Evolutionary conservation across 2,329 filamentous ascomycete genomes (phyloP).

Genomic region (Fusarium stilboides): DNA sequence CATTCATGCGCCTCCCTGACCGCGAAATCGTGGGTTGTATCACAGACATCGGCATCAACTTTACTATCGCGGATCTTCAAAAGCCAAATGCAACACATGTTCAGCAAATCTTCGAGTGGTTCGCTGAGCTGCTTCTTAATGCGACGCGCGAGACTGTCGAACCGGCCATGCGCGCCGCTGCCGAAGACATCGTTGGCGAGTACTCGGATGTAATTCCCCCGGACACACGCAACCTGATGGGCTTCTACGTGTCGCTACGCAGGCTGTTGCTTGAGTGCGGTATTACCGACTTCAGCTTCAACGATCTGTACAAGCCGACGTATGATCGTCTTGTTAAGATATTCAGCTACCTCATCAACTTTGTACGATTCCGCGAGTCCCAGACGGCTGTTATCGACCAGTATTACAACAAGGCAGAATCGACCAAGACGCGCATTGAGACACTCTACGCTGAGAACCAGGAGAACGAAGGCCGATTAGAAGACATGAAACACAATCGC

Average conservation of each 20-base stretch:
- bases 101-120: conserved; percentile 98
- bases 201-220: conserved; percentile 86
- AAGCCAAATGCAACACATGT: conserved; percentile 96
- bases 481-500: conserved; percentile 85
- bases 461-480: conserved; percentile 83
- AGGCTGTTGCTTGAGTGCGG: conserved; percentile 88
- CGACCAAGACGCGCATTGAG: conserved; percentile 89
- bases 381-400: conserved; percentile 92
- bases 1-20: conserved; percentile 73
- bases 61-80: conserved; percentile 87
- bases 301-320: conserved; percentile 91
- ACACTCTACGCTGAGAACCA: conserved; percentile 88
- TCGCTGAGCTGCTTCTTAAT: conserved; percentile 94
- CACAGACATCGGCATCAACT: conserved; percentile 94
- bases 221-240: conserved; percentile 95
- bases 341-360: conserved; percentile 98
- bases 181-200: conserved; percentile 88
- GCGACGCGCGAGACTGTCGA: conserved; percentile 93
- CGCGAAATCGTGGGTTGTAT: conserved; percentile 96
- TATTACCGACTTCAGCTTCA: conserved; percentile 93
- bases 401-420: conserved; percentile 92
- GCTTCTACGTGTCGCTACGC: conserved; percentile 89
- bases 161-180: conserved; percentile 93
- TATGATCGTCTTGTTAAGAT: conserved; percentile 93
- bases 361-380: conserved; percentile 95